These are phyloP conservation scores for Calophaca sinica DNA, from an alignment of 306 rosid genomes.

Conservation along the genomic window DNA sequence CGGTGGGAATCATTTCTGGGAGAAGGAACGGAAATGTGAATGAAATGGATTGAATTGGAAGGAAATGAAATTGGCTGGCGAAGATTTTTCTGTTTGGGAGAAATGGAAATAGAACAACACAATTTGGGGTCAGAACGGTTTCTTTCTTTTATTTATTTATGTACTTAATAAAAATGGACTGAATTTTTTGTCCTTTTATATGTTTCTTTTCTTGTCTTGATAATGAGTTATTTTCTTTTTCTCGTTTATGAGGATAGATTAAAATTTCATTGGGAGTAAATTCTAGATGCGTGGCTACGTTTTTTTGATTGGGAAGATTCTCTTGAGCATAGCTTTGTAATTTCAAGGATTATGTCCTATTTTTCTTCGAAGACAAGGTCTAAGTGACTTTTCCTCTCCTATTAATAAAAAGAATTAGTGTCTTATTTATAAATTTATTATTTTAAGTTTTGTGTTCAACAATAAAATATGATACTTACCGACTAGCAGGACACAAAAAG, in stretches of 20 bases:
- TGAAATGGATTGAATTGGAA: background rate
- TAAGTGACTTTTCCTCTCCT: no score
- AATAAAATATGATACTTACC: no score
- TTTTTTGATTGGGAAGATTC: background rate
- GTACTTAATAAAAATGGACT: background rate
- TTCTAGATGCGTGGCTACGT: no score
- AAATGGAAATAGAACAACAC: background rate
- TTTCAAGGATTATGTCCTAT: no score
- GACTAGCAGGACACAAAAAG: no score
- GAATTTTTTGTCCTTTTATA: background rate
- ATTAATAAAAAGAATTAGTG: no score
- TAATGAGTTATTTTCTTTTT: no score
- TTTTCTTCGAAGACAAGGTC: no score
- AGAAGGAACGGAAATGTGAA: constrained; percentile 3
- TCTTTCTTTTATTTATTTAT: background rate
- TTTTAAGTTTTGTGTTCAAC: no score
- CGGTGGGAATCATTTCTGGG: constrained; percentile 47
- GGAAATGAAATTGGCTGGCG: no score
- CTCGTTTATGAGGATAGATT: no score
- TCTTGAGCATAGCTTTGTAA: background rate
- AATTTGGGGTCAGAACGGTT: background rate
- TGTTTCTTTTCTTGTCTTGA: background rate
- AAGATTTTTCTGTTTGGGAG: background rate
- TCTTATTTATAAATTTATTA: background rate
- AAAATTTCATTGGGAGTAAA: no score